These are phyloP conservation scores for Closterium sp. DNA, from an alignment of 139 green algal species.

Conservation along the genomic window DNA sequence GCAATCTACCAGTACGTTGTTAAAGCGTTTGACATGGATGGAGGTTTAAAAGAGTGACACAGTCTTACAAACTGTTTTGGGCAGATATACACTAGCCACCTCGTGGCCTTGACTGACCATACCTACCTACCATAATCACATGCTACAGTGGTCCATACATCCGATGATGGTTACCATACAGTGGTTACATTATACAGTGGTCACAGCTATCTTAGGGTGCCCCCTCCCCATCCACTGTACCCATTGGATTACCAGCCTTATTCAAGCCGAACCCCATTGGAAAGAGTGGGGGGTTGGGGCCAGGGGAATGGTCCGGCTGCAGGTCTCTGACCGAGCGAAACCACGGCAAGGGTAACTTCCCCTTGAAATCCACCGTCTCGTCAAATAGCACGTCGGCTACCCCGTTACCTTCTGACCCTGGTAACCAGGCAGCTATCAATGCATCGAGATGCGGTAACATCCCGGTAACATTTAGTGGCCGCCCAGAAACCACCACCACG, in stretches of 20 bases:
- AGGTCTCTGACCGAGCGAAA: neutral
- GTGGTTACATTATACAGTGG: no score
- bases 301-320: neutral
- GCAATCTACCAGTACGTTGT: no score
- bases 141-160: no score
- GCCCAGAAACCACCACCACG: slow-evolving; percentile 17
- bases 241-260: neutral
- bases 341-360: neutral
- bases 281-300: neutral
- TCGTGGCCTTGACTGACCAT: no score
- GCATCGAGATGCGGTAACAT: slow-evolving; percentile 6
- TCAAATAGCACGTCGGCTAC: slow-evolving; percentile 35
- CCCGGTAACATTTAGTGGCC: neutral
- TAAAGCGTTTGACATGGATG: no score
- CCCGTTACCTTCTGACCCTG: slow-evolving; percentile 18
- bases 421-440: slow-evolving; percentile 21
- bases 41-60: no score
- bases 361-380: neutral
- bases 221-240: neutral
- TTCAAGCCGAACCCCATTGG: neutral
- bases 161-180: no score
- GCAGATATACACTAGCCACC: no score
- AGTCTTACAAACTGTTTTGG: no score
- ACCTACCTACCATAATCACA: no score
- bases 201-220: neutral